These are phyloP conservation scores for Pelargonium australe DNA, from an alignment of 441 rosid genomes.

Conservation along the genomic window DNA sequence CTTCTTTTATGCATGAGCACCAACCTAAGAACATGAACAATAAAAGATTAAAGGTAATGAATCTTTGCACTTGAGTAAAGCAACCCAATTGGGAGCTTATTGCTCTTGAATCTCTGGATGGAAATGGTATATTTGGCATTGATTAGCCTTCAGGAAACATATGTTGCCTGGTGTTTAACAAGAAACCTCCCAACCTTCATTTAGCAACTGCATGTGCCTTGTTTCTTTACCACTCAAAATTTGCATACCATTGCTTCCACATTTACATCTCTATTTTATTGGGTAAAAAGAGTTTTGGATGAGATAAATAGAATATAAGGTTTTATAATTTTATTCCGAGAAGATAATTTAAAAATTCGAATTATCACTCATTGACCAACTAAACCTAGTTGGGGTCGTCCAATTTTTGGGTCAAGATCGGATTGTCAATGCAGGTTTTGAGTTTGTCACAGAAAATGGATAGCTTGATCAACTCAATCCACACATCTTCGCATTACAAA, in stretches of 20 bases:
- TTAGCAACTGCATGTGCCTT: not conserved
- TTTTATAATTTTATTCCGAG: too few species aligned
- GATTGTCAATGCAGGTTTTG: too few species aligned
- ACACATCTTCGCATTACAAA: too few species aligned
- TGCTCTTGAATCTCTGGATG: not conserved
- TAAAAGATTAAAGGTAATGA: not conserved
- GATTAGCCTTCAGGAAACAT: conserved; percentile 5
- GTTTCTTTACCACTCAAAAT: not conserved
- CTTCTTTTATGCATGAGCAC: not conserved
- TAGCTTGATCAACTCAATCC: too few species aligned
- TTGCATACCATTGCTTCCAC: not conserved
- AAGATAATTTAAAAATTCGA: too few species aligned
- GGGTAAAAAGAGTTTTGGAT: too few species aligned
- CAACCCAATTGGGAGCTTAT: not conserved
- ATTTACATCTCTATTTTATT: not conserved
- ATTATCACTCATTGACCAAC: too few species aligned
- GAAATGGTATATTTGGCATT: not conserved
- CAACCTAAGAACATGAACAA: conserved; percentile 3
- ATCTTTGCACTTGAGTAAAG: not conserved
- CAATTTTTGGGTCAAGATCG: too few species aligned
- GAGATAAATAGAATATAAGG: too few species aligned
- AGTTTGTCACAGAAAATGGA: too few species aligned
- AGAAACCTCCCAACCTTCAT: not conserved
- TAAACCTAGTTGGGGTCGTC: too few species aligned
- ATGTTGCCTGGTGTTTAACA: not conserved